These are phyloP conservation scores for Psilocybe tampanensis DNA, from an alignment of 768 basidiomycete species.

Conservation along the genomic window DNA sequence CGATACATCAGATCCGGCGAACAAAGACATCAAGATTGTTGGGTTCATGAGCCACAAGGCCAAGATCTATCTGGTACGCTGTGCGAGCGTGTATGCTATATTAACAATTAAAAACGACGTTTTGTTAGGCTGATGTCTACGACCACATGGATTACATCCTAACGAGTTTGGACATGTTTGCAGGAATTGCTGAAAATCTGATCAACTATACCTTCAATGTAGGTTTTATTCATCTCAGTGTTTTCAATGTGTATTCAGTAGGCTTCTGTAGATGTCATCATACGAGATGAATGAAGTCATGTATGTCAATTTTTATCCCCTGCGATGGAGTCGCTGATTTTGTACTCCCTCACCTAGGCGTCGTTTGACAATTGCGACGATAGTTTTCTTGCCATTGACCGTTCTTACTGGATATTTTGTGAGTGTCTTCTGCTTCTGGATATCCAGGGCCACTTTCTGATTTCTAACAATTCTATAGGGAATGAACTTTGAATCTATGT, in stretches of 20 bases:
- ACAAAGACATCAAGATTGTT: slow-evolving; percentile 40
- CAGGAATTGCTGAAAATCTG: slow-evolving; percentile 68
- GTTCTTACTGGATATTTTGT: slow-evolving; percentile 71
- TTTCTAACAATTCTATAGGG: slow-evolving; percentile 40
- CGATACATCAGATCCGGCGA: slow-evolving; percentile 42
- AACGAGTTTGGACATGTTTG: slow-evolving; percentile 72
- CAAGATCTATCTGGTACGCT: slow-evolving; percentile 65
- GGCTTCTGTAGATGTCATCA: slow-evolving; percentile 56
- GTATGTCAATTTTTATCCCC: slow-evolving; percentile 32
- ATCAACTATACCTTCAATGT: slow-evolving; percentile 80
- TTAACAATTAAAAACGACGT: neutral
- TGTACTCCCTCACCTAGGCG: slow-evolving; percentile 41
- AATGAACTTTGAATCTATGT: slow-evolving; percentile 65
- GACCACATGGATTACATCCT: slow-evolving; percentile 80
- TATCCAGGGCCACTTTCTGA: neutral
- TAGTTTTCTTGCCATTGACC: slow-evolving; percentile 72
- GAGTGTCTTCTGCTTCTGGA: too few relatives aligned
- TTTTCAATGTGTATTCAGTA: neutral
- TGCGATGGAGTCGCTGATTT: neutral
- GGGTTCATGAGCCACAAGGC: slow-evolving; percentile 72
- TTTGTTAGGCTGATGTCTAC: slow-evolving; percentile 62
- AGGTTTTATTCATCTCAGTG: slow-evolving; percentile 18
- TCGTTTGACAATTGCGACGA: slow-evolving; percentile 65
- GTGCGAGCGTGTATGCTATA: neutral
- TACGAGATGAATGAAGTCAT: slow-evolving; percentile 80